Conservation (phyloP, 352 stramenopile species). For the Blastocystis sp. region DNA sequence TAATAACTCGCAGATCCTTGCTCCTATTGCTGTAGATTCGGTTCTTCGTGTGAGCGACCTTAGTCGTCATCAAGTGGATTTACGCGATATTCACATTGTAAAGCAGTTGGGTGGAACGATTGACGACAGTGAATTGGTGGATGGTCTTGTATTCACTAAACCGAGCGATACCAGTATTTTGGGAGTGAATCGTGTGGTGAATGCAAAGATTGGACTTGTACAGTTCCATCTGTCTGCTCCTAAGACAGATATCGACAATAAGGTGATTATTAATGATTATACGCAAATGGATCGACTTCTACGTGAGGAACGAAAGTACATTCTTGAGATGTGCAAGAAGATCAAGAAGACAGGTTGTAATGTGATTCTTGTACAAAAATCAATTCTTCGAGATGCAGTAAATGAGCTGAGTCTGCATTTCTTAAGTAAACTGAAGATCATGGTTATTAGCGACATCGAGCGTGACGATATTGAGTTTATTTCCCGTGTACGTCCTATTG, state of each 20-base stretch:
- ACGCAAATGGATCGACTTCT: constrained; percentile 98
- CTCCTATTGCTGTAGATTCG: constrained; percentile 96
- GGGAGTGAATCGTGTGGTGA: constrained; percentile 78
- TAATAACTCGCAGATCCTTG: constrained; percentile 92
- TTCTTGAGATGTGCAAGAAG: constrained; percentile 81
- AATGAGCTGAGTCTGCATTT: constrained; percentile 99
- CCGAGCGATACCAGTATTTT: constrained; percentile 71
- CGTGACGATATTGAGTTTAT: constrained; percentile 98
- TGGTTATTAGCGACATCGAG: constrained; percentile 97
- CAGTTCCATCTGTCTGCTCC: constrained; percentile 93
- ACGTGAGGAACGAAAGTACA: constrained; percentile 96
- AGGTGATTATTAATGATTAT: constrained; percentile 99
- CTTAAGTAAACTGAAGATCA: constrained; percentile 98
- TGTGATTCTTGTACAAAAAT: constrained; percentile 99
- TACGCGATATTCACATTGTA: constrained; percentile 94
- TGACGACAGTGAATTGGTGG: constrained; percentile 96
- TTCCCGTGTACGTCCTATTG: constrained; percentile 72
- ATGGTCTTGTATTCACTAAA: constrained; percentile 96
- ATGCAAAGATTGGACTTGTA: constrained; percentile 91
- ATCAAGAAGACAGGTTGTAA: constrained; percentile 98
- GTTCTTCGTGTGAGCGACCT: constrained; percentile 93
- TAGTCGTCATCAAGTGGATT: constrained; percentile 83
- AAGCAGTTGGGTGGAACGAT: constrained; percentile 96
- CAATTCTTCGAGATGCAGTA: constrained; percentile 96
- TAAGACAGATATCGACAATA: constrained; percentile 99